phyloP scores from a whole-genome alignment of 2,329 filamentous ascomycete species.

The Leptographium wingfieldii region DNA sequence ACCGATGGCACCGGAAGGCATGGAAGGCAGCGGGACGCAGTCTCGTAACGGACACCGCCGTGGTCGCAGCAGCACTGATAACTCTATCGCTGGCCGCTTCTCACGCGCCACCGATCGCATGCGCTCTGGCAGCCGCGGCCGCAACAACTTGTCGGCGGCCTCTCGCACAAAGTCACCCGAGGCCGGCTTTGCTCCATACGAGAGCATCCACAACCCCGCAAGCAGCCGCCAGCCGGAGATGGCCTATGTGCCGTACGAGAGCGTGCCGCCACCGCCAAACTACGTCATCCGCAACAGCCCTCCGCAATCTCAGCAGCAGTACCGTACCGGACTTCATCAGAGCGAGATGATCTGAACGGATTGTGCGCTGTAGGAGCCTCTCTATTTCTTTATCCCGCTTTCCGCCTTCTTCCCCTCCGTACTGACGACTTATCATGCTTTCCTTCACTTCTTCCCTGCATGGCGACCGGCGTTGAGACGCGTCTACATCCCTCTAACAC shows the following conservation, averaged over 20 bases:
- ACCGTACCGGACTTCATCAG: slow-evolving; percentile 37
- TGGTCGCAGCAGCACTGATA: slow-evolving; percentile 42
- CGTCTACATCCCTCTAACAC: not conserved
- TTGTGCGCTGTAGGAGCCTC: not conserved
- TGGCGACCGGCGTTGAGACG: slow-evolving; percentile 23
- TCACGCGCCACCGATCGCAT: slow-evolving; percentile 47
- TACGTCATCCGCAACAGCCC: slow-evolving; percentile 21
- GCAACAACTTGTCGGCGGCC: slow-evolving; percentile 28
- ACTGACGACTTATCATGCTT: not conserved
- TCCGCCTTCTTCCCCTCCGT: not conserved
- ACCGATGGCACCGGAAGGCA: slow-evolving; percentile 15
- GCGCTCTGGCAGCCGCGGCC: slow-evolving; percentile 44
- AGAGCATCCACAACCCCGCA: slow-evolving; percentile 22
- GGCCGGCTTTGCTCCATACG: slow-evolving; percentile 20
- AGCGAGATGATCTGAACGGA: slow-evolving; percentile 41
- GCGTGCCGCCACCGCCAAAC: slow-evolving; percentile 24
- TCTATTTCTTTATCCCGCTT: not conserved
- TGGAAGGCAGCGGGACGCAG: not conserved
- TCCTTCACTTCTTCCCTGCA: slow-evolving; percentile 15
- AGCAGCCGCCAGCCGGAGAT: slow-evolving; percentile 24
- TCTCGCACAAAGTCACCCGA: slow-evolving; percentile 27
- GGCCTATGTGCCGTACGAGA: slow-evolving; percentile 28
- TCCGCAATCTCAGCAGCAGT: slow-evolving; percentile 18
- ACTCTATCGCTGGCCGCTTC: slow-evolving; percentile 39
- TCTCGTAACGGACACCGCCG: slow-evolving; percentile 36